Conservation (phyloP, 345 rosid species). For the Adansonia digitata region DNA sequence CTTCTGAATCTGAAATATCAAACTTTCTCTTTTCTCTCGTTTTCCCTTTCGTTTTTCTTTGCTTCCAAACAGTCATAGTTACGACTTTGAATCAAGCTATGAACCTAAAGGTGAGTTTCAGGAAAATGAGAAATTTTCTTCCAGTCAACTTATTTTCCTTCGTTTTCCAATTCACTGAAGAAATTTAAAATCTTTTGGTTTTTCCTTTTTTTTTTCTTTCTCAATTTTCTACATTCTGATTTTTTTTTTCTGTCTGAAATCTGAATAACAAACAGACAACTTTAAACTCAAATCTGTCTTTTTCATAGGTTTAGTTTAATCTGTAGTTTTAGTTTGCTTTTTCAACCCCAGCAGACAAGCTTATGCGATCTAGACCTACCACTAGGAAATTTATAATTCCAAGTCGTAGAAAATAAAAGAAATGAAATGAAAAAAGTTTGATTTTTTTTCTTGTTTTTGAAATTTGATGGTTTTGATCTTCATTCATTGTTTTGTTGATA, state of each 20-base stretch:
- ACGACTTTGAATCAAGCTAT: not conserved
- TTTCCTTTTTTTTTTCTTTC: not conserved
- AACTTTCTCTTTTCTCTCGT: not conserved
- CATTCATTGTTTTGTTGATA: not conserved
- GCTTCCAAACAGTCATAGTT: not conserved
- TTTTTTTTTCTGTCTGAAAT: not conserved
- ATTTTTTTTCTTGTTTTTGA: not conserved
- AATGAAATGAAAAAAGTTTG: not conserved
- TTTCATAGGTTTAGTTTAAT: not conserved
- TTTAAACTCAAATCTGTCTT: not conserved
- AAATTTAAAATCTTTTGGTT: not conserved
- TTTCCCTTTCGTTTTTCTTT: conserved; percentile 1
- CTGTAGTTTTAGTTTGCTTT: not conserved
- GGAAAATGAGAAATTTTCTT: not conserved
- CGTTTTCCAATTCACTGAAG: not conserved
- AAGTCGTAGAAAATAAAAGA: not conserved
- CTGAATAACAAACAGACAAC: not conserved
- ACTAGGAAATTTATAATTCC: not conserved
- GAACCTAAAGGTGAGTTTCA: conserved; percentile 7
- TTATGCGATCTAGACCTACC: not conserved
- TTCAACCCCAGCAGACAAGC: not conserved
- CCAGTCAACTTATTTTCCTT: not conserved
- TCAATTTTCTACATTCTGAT: not conserved
- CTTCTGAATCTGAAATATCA: not conserved
- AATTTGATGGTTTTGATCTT: not conserved